Evolutionary conservation across 78 protist genomes (phyloP), one percentile per base, ranked within the genome.

Genomic region (Dictyostelium purpureum): DNA sequence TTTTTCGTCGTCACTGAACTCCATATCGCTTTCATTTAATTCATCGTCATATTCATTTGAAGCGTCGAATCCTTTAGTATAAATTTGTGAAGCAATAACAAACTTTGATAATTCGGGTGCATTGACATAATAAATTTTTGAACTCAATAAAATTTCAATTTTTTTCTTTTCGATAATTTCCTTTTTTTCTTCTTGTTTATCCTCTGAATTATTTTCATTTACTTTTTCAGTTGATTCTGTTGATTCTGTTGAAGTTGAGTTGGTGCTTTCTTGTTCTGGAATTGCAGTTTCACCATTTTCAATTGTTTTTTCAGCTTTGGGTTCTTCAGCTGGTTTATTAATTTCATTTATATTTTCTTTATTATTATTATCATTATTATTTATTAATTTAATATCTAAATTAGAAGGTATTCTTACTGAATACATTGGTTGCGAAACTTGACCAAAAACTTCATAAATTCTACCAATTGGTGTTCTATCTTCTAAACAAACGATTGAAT

Each of bases 1-100:
- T 57, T 85, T 85, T 61, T 85, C 92, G 47, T 85, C 92, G 33
- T 85, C 92, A 56, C 82, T 73, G 18, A 85, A 85, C 16, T 85
- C 92, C 67, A 85, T 69, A 56, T 85, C 83, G 52, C 51, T 70
- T 26, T 73, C 82, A 31, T 70, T 74, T n/a, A 51, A 70, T 26
- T 85, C 92, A 16, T 85, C 92, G 26, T 85, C 92, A 67, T 67
- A 35, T 28, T 81, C 89, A 35, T 85, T 73, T 21, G 80, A 66
- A 2, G 92, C 82, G 47, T 85, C 92, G 35, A 73, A 70, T 28
- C 92, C 92, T 47, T 73, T 85, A 11, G 92, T 85, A 33, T 85
- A 85, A 16, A 85, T 85, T 18, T 51, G 33, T 31, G 92, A 73
- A 18, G 92, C 74, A 1, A 85, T 57, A 0, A 85, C 92, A 66